Evolutionary conservation across 2,329 filamentous ascomycete species (phyloP).

Genomic region (Chaetomiaceae sp.): DNA sequence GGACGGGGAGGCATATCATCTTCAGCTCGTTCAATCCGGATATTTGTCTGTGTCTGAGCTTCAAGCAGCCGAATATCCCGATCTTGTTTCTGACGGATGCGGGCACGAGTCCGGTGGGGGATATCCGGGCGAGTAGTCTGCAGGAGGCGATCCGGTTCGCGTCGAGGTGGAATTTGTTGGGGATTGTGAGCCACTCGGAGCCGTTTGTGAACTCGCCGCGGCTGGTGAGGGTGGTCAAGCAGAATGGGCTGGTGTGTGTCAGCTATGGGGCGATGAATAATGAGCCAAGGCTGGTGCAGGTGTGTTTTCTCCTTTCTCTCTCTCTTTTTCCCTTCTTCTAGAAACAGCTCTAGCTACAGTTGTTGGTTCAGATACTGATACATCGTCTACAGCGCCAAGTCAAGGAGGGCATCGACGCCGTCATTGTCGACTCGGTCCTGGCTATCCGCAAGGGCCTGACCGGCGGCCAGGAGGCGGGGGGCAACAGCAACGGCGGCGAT

Average conservation of each 20-base stretch:
- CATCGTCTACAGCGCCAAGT: slow-evolving; percentile 64
- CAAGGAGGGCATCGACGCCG: slow-evolving; percentile 91
- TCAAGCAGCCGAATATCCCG: slow-evolving; percentile 96
- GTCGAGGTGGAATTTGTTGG: slow-evolving; percentile 88
- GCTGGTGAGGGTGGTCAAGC: slow-evolving; percentile 88
- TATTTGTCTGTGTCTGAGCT: slow-evolving; percentile 86
- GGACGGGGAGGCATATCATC: slow-evolving; percentile 80
- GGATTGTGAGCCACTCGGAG: slow-evolving; percentile 83
- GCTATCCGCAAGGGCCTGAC: slow-evolving; percentile 89
- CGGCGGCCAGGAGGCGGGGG: slow-evolving; percentile 23
- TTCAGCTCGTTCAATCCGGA: slow-evolving; percentile 98
- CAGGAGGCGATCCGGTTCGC: slow-evolving; percentile 96
- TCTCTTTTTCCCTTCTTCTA: background rate
- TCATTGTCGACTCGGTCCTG: slow-evolving; percentile 93
- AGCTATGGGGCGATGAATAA: slow-evolving; percentile 93
- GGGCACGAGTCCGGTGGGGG: slow-evolving; percentile 73
- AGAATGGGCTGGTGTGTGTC: slow-evolving; percentile 88
- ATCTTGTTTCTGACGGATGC: slow-evolving; percentile 93
- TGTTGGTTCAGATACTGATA: background rate
- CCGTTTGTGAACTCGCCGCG: slow-evolving; percentile 85
- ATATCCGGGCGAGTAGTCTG: slow-evolving; percentile 83
- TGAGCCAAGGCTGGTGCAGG: slow-evolving; percentile 77
- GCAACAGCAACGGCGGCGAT: background rate
- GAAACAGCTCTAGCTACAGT: too few relatives aligned
- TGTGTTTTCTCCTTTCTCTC: slow-evolving; percentile 40